A percentile compares a stretch with the other conserved stretches of the same genome.
These are phyloP conservation scores for Fusarium sp. DNA, from an alignment of 2,329 filamentous ascomycete genomes.

Conservation along the genomic window DNA sequence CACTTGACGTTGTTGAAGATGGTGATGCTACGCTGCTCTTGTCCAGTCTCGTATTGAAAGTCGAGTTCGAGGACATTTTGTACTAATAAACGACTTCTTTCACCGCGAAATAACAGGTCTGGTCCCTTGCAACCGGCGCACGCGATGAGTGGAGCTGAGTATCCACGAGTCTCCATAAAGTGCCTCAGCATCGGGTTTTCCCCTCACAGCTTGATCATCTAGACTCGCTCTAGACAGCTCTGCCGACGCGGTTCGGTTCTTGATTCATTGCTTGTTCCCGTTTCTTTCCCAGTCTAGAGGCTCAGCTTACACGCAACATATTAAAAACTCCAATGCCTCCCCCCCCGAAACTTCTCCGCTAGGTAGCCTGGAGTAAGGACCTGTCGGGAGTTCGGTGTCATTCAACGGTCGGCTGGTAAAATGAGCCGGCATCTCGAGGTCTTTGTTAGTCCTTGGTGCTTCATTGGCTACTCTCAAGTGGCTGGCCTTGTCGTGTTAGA, in stretches of 20 bases:
- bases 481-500: slow-evolving; percentile 6
- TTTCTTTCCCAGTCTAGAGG: slow-evolving; percentile 20
- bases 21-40: slow-evolving; percentile 26
- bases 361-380: slow-evolving; percentile 18
- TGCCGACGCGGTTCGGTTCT: slow-evolving; percentile 1
- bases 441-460: slow-evolving; percentile 2
- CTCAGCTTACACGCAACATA: slow-evolving; percentile 3
- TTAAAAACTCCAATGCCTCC: too few relatives aligned
- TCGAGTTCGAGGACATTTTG: too few relatives aligned
- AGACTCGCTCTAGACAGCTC: slow-evolving; percentile 30
- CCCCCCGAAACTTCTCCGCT: not conserved
- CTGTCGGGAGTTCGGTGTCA: slow-evolving; percentile 17
- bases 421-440: slow-evolving; percentile 24
- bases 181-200: slow-evolving; percentile 37
- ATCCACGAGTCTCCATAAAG: slow-evolving; percentile 33
- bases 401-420: slow-evolving; percentile 31
- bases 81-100: not conserved
- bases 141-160: slow-evolving; percentile 40
- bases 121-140: slow-evolving; percentile 37
- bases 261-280: slow-evolving; percentile 10
- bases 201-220: slow-evolving; percentile 13
- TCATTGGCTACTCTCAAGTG: slow-evolving; percentile 6
- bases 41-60: not conserved
- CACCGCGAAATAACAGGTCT: slow-evolving; percentile 9
- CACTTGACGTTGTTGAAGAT: slow-evolving; percentile 27